Base-by-base conservation (phyloP, 129 eudicot genomes). In the Chrysanthemum lavandulifolium region DNA sequence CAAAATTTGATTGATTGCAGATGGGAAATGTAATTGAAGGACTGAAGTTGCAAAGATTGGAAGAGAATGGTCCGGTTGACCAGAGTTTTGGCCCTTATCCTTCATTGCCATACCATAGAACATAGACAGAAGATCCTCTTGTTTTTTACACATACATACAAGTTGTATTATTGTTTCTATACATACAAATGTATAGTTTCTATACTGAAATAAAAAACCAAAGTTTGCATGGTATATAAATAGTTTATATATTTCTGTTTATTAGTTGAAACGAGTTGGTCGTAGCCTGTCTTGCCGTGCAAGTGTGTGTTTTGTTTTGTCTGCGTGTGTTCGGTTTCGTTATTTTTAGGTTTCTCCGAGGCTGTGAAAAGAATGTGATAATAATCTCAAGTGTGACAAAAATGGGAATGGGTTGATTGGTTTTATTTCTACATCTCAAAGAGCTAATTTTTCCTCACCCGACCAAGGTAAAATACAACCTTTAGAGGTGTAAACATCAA, bases 21-120 rank as follows among this genome's bases (percentile, higher is more conserved):
- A 83, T 84, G 73, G 87, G 87, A 77, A 86, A 84, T 73, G 80
- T 85, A 68, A 71, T 73, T 59, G 92, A 86, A 71, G 88, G 87
- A 79, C 61, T 81, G 76, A 83, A 81, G 80, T 61, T 80, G 78
- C 80, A 84, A 47, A 86, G 75, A 75, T 40, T 67, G 54, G 77
- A 68, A 14, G 86, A 71, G 58, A 52, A 63, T 83, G 91, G 86
- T 67, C 82, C 82, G 48, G 74, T 87, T 79, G 94, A 87, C 87
- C 79, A 18, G 76, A 85, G 65, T 80, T 91, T 88, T 84, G 96
- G 89, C 70, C 67, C 83, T 71, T 83, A 72, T 78, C 88, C 86
- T 62, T 73, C 86, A 21, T 68, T 80, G 80, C 92, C 96, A 65
- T 78, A 76, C 81, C 84, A 71, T 76, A 82, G 73, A 56, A 78